Evolutionary conservation across 805 yeast species (phyloP).

Genomic region (Saccharomycopsis sp.): DNA sequence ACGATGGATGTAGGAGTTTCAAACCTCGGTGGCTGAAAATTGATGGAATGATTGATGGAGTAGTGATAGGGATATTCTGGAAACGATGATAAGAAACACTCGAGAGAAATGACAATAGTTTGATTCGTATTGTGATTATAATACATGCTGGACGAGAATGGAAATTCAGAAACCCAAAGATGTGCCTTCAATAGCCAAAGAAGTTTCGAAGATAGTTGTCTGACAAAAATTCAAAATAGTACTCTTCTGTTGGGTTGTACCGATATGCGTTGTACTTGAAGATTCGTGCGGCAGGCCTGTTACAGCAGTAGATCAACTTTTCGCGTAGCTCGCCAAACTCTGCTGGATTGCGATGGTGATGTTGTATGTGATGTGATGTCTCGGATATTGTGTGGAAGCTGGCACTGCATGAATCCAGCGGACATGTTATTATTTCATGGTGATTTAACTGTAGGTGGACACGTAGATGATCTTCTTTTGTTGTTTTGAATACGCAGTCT

Average conservation of each 20-base stretch:
- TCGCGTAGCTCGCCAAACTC: neutral
- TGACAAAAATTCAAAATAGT: constrained; percentile 13
- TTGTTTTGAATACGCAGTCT: constrained; percentile 16
- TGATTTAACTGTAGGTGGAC: constrained; percentile 12
- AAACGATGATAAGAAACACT: too few species aligned
- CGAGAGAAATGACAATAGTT: neutral
- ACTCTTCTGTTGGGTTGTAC: constrained; percentile 17
- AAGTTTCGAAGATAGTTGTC: constrained; percentile 14
- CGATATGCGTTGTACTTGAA: constrained; percentile 19
- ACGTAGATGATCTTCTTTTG: constrained; percentile 7
- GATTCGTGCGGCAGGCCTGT: constrained; percentile 8
- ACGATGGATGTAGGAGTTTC: too few species aligned
- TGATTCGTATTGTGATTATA: neutral
- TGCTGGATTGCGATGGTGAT: constrained; percentile 1
- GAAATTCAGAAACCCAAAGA: neutral
- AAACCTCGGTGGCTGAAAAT: neutral
- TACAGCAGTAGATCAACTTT: constrained; percentile 3
- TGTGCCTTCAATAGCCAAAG: constrained; percentile 11
- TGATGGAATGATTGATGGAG: neutral
- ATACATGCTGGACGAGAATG: neutral
- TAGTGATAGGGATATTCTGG: too few species aligned
- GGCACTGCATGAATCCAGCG: constrained; percentile 4
- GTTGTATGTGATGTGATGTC: constrained; percentile 4
- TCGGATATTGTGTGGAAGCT: constrained; percentile 10
- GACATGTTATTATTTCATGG: constrained; percentile 14